phyloP scores from a whole-genome alignment of 805 yeast genomes.

The Suhomyces sp. region DNA sequence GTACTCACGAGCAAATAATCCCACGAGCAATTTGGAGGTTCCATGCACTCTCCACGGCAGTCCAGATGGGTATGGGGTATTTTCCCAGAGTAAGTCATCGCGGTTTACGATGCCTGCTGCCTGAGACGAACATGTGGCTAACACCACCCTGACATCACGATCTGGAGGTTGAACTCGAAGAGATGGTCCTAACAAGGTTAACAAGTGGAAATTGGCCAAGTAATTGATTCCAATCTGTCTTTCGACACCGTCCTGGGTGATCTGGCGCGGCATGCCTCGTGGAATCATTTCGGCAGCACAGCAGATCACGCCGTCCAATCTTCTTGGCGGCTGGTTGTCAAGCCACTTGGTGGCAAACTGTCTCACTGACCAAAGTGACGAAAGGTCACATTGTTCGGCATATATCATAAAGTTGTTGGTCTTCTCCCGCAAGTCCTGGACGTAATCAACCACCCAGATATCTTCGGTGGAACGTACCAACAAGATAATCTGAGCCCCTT shows the following conservation, averaged over 20 bases:
- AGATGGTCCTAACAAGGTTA: conserved; percentile 79
- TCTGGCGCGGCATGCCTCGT: conserved; percentile 57
- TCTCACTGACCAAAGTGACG: conserved; percentile 70
- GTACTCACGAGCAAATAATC: conserved; percentile 73
- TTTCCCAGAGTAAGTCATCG: conserved; percentile 63
- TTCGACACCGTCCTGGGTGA: conserved; percentile 82
- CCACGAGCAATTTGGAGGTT: conserved; percentile 71
- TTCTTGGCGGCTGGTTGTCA: conserved; percentile 83
- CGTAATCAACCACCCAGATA: conserved; percentile 72
- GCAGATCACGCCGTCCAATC: conserved; percentile 86
- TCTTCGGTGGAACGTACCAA: conserved; percentile 64
- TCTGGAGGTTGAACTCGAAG: conserved; percentile 89
- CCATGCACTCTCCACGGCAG: conserved; percentile 80
- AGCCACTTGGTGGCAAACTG: conserved; percentile 93
- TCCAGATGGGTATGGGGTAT: conserved; percentile 52
- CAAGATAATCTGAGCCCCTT: conserved; percentile 85
- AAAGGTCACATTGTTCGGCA: conserved; percentile 86
- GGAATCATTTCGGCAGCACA: conserved; percentile 86
- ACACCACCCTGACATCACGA: conserved; percentile 80
- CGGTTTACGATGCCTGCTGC: conserved; percentile 65
- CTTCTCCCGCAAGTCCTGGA: conserved; percentile 69
- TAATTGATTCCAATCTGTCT: conserved; percentile 81
- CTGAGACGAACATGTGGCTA: conserved; percentile 78
- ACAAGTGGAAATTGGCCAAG: conserved; percentile 73
- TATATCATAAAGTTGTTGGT: conserved; percentile 75